phyloP scores from a whole-genome alignment of 1,284 basidiomycete species.

The Rhizopogon parksii region DNA sequence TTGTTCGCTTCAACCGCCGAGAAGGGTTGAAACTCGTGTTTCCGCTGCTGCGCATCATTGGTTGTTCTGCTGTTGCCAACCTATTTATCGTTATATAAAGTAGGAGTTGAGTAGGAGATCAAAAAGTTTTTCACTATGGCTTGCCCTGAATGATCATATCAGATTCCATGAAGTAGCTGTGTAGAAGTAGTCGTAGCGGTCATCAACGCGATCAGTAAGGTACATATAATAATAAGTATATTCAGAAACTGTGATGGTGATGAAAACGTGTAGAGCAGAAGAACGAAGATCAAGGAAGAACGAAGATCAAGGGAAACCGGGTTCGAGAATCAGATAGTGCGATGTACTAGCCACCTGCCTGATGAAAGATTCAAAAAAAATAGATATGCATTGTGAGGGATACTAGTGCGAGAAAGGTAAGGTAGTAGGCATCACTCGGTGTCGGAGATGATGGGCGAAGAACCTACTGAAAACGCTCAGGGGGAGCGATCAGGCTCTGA shows the following conservation, averaged over 20 bases:
- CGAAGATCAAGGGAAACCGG: not conserved
- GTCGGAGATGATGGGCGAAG: not conserved
- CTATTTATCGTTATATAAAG: not conserved
- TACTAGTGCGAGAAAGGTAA: constrained; percentile 10
- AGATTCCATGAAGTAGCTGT: not conserved
- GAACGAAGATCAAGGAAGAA: not conserved
- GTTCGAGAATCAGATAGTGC: constrained; percentile 15
- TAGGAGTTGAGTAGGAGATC: not conserved
- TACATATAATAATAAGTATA: constrained; percentile 13
- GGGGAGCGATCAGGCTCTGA: constrained; percentile 38
- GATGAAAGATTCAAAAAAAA: not conserved
- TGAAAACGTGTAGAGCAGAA: constrained; percentile 8
- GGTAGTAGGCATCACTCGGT: constrained; percentile 2
- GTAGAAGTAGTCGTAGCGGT: not conserved
- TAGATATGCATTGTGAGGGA: constrained; percentile 11
- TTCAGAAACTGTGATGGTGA: constrained; percentile 6
- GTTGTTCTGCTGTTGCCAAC: not conserved
- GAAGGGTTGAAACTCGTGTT: no score
- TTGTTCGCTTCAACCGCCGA: not conserved
- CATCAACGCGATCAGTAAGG: not conserved
- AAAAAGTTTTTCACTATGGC: not conserved
- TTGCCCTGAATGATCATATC: not conserved
- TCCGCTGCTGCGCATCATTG: constrained; percentile 1
- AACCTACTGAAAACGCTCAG: not conserved
- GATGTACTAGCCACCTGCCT: constrained; percentile 7